A percentile compares a stretch with the other conserved stretches of the same genome.
These are phyloP conservation scores for Paralagenidium karlingii DNA, from an alignment of 352 stramenopile species.

Conservation along the genomic window DNA sequence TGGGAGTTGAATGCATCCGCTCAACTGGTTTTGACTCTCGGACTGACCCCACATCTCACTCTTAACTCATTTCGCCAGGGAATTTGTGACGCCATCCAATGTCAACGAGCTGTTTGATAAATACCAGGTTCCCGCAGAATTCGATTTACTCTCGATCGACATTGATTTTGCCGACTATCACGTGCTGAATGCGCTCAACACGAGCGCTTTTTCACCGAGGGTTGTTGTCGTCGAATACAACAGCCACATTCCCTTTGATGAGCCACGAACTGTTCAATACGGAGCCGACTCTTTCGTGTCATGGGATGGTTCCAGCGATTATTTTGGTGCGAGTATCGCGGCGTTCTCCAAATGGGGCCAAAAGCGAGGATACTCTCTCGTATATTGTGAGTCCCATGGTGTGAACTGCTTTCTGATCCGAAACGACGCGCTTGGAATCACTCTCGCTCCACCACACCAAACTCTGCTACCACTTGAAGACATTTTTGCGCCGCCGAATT, in stretches of 20 bases:
- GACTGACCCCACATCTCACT: too few relatives aligned
- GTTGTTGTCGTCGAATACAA: constrained; percentile 58
- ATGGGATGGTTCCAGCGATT: constrained; percentile 37
- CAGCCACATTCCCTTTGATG: constrained; percentile 26
- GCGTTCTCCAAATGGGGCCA: constrained; percentile 28
- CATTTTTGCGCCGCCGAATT: constrained; percentile 42
- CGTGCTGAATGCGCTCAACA: constrained; percentile 39
- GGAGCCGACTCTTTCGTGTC: constrained; percentile 9
- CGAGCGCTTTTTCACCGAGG: constrained; percentile 21
- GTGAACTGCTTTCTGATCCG: constrained; percentile 64
- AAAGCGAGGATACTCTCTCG: constrained; percentile 37
- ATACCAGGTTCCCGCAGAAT: constrained; percentile 21
- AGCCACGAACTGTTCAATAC: constrained; percentile 34
- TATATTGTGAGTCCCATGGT: constrained; percentile 67
- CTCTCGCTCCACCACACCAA: constrained; percentile 1
- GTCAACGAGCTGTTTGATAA: constrained; percentile 37
- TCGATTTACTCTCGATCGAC: constrained; percentile 58
- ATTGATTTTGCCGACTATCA: constrained; percentile 74
- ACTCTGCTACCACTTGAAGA: constrained; percentile 12
- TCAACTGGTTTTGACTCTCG: not conserved
- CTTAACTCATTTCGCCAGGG: too few relatives aligned
- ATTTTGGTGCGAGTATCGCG: constrained; percentile 46
- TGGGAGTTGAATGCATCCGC: too few relatives aligned
- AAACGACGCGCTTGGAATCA: constrained; percentile 20
- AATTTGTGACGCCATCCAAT: constrained; percentile 50